These are phyloP conservation scores for Daldinia vernicosa DNA, from an alignment of 495 filamentous ascomycete genomes.

Conservation along the genomic window DNA sequence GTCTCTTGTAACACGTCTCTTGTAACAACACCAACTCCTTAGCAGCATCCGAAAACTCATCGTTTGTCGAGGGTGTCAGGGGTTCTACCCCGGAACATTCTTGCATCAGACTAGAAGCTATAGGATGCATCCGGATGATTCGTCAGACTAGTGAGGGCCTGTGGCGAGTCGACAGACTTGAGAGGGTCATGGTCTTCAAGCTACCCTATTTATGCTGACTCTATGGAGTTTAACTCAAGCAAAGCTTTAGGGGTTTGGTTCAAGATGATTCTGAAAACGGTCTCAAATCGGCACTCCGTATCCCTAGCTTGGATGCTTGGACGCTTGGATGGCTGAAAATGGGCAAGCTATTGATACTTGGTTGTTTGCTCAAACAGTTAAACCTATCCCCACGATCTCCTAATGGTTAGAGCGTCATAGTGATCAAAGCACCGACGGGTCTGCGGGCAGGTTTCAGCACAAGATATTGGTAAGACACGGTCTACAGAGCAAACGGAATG, in stretches of 20 bases:
- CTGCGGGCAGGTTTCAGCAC: neutral
- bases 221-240: neutral
- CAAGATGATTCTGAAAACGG: neutral
- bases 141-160: constrained; percentile 29
- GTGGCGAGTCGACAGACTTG: constrained; percentile 17
- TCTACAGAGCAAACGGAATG: neutral
- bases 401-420: neutral
- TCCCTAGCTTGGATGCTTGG: neutral
- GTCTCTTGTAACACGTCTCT: constrained; percentile 57
- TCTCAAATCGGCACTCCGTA: neutral
- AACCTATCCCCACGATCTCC: neutral
- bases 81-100: constrained; percentile 16
- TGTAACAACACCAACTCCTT: constrained; percentile 52
- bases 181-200: neutral
- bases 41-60: constrained; percentile 50
- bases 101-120: constrained; percentile 44
- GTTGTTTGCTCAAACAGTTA: neutral
- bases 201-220: neutral
- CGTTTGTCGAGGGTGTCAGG: constrained; percentile 27
- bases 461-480: neutral
- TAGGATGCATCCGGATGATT: constrained; percentile 44
- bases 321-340: too few relatives aligned
- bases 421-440: neutral
- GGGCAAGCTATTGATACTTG: neutral
- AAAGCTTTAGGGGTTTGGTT: neutral